Conservation (phyloP, 2,329 filamentous ascomycete species). For the Orbilia brochopaga region DNA sequence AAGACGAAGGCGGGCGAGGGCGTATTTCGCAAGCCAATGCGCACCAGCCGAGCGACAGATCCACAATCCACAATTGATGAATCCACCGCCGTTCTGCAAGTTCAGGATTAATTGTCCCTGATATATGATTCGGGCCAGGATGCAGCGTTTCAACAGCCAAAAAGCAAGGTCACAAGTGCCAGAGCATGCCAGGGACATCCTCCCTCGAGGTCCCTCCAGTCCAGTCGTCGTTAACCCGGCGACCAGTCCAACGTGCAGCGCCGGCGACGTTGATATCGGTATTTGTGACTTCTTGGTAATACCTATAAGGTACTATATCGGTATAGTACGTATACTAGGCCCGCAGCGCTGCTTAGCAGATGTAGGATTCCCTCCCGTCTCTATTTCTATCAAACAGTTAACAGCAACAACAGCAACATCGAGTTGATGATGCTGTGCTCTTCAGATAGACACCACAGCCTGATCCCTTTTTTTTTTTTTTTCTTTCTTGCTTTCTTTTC, state of each 20-base stretch:
- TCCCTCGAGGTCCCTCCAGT: no score
- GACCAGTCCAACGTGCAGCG: not conserved
- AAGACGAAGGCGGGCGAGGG: no score
- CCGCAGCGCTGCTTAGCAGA: no score
- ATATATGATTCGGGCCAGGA: not conserved
- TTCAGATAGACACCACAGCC: no score
- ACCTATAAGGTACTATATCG: not conserved
- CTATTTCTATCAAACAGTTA: not conserved
- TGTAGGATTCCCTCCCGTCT: not conserved
- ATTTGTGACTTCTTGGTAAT: conserved; percentile 5
- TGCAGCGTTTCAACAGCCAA: conserved; percentile 2
- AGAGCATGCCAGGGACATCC: no score
- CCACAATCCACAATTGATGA: no score
- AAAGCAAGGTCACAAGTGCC: not conserved
- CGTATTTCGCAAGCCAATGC: not conserved
- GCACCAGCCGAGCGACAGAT: not conserved
- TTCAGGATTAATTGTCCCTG: not conserved
- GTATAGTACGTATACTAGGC: no score
- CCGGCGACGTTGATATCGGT: no score
- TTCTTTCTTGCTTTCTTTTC: no score
- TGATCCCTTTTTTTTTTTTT: no score
- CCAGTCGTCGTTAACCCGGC: not conserved
- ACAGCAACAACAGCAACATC: not conserved
- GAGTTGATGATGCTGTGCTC: not conserved
- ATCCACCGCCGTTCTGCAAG: not conserved